Conservation (phyloP, 2,329 filamentous ascomycete genomes). For the Colletotrichum musae region DNA sequence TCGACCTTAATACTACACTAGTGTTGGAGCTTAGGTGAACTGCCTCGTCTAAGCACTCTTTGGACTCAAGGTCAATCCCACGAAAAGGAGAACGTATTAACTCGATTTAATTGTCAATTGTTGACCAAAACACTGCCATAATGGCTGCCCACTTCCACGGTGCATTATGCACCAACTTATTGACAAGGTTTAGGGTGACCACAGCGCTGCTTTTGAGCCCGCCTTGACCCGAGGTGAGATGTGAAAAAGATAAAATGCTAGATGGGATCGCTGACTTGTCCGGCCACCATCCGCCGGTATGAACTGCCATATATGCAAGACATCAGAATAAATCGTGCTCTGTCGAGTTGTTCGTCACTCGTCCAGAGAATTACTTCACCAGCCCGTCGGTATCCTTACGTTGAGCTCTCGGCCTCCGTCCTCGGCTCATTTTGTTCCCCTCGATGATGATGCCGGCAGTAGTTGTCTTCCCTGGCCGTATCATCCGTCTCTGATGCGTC, state of each 20-base stretch:
- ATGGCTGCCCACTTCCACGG: neutral
- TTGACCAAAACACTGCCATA: neutral
- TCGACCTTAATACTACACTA: too few relatives aligned
- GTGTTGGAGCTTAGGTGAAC: too few relatives aligned
- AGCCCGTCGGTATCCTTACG: slow-evolving; percentile 2
- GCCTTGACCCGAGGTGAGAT: neutral
- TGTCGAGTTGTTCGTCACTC: slow-evolving; percentile 32
- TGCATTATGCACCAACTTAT: neutral
- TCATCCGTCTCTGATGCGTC: slow-evolving; percentile 40
- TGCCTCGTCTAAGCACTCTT: too few relatives aligned
- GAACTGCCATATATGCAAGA: slow-evolving; percentile 28
- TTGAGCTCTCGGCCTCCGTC: neutral
- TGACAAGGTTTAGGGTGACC: neutral
- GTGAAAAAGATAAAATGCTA: slow-evolving; percentile 22
- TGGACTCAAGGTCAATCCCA: too few relatives aligned
- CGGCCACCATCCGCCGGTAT: slow-evolving; percentile 20
- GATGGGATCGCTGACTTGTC: slow-evolving; percentile 17
- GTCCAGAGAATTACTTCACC: slow-evolving; percentile 20
- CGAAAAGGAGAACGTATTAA: too few relatives aligned
- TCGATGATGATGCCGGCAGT: slow-evolving; percentile 11
- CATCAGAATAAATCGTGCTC: slow-evolving; percentile 37
- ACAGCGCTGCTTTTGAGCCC: slow-evolving; percentile 18
- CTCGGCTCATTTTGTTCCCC: slow-evolving; percentile 15
- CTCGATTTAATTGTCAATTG: neutral
- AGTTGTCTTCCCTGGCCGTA: slow-evolving; percentile 36